phyloP scores from a whole-genome alignment of 176 grass and related monocot genomes.

The Bromus sterilis region DNA sequence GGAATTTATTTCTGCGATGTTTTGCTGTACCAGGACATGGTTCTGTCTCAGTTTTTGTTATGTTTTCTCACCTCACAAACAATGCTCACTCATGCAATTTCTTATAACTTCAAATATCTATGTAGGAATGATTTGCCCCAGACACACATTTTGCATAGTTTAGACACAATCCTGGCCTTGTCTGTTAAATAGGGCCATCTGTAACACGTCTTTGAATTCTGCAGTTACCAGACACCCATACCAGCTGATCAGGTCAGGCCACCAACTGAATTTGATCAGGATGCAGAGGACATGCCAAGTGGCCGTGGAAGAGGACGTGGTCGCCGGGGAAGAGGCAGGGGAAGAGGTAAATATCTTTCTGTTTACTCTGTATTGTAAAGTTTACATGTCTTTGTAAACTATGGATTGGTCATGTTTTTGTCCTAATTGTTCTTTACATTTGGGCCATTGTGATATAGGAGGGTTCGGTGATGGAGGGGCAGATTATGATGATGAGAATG shows the following conservation, averaged over 20 bases:
- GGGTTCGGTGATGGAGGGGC: conserved; percentile 32
- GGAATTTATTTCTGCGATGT: background rate
- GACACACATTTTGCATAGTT: background rate
- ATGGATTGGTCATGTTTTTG: background rate
- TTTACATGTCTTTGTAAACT: background rate
- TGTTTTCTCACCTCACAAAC: background rate
- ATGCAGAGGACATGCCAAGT: conserved; percentile 41
- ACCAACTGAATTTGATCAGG: conserved; percentile 42
- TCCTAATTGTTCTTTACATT: conserved; percentile 1
- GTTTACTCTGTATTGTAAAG: background rate
- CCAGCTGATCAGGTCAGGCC: conserved; percentile 66
- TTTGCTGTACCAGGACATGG: background rate
- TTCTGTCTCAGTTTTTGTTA: background rate
- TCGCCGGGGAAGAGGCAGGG: conserved; percentile 43
- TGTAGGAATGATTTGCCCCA: background rate
- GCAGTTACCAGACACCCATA: conserved; percentile 68
- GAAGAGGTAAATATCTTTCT: conserved; percentile 43
- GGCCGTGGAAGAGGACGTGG: conserved; percentile 44
- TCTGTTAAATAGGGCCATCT: background rate
- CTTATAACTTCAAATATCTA: background rate
- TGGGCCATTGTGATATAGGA: conserved; percentile 27
- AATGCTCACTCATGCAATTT: background rate
- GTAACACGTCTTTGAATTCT: background rate
- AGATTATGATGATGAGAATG: conserved; percentile 34
- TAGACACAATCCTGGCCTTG: background rate